A percentile compares a stretch with the other conserved stretches of the same genome.
Conservation (phyloP, 495 filamentous ascomycete genomes). For the Oidiodendron maius region DNA sequence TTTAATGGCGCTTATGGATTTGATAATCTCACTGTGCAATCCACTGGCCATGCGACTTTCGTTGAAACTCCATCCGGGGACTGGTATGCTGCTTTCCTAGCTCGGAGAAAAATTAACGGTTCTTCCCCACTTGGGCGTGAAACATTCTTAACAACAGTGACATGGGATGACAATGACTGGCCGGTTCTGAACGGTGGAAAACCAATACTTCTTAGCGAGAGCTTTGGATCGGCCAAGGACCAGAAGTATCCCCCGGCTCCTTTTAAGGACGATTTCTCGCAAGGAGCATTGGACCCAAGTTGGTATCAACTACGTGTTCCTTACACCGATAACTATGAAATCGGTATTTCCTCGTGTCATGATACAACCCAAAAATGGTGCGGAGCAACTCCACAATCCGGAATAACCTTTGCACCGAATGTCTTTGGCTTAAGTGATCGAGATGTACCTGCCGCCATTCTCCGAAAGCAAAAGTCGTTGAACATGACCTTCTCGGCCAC, state of each 20-base stretch:
- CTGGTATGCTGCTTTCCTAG: conserved; percentile 36
- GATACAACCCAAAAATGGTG: neutral
- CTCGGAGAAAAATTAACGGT: conserved; percentile 11
- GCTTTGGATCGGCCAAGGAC: neutral
- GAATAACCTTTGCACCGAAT: neutral
- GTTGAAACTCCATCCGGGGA: conserved; percentile 30
- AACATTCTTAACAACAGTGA: conserved; percentile 37
- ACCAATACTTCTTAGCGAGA: conserved; percentile 30
- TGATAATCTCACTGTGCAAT: conserved; percentile 28
- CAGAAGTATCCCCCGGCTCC: neutral
- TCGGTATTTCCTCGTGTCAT: neutral
- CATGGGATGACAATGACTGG: conserved; percentile 41
- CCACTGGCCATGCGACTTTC: conserved; percentile 36
- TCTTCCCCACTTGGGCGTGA: conserved; percentile 26
- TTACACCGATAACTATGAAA: conserved; percentile 3
- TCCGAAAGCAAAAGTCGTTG: conserved; percentile 9
- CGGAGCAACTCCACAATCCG: neutral
- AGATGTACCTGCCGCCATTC: conserved; percentile 3
- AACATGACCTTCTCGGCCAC: conserved; percentile 9
- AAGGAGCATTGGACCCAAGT: neutral
- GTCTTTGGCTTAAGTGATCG: conserved; percentile 3
- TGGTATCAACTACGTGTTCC: conserved; percentile 1
- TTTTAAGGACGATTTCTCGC: neutral
- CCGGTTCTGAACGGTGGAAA: conserved; percentile 38
- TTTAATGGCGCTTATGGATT: conserved; percentile 30